phyloP scores from a whole-genome alignment of 2,329 filamentous ascomycete species.

The Nannizzia gypsea region DNA sequence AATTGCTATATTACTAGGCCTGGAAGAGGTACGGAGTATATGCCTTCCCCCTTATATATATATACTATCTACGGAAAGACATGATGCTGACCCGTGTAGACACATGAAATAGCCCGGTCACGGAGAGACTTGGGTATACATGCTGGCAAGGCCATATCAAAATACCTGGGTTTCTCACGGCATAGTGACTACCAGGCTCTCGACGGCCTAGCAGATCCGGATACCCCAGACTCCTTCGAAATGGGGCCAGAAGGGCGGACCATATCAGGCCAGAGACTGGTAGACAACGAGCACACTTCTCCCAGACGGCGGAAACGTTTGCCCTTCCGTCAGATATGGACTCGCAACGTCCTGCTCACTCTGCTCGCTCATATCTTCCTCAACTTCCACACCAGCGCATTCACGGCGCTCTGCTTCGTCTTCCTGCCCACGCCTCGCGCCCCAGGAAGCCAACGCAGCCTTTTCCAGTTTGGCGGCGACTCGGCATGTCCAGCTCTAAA shows the following conservation, averaged over 20 bases:
- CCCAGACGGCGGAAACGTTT: conserved; percentile 31
- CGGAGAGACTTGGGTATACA: conserved; percentile 32
- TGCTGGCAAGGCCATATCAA: conserved; percentile 26
- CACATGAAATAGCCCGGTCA: conserved; percentile 29
- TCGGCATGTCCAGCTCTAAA: conserved; percentile 58
- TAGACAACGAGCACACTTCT: conserved; percentile 6
- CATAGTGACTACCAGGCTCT: conserved; percentile 28
- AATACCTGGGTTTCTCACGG: conserved; percentile 18
- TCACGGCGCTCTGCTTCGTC: conserved; percentile 64
- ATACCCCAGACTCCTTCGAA: conserved; percentile 24
- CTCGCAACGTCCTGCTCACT: conserved; percentile 43
- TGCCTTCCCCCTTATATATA: background rate
- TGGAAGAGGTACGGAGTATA: conserved; percentile 50
- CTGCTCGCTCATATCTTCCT: conserved; percentile 56
- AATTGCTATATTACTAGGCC: conserved; percentile 47
- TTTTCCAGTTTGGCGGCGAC: conserved; percentile 54
- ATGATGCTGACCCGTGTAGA: conserved; percentile 16
- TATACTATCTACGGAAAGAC: background rate
- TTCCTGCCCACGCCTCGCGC: conserved; percentile 63
- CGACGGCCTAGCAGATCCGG: conserved; percentile 15
- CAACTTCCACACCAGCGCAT: conserved; percentile 62
- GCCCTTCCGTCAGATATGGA: conserved; percentile 42
- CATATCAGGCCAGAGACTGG: background rate
- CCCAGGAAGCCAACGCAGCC: conserved; percentile 29
- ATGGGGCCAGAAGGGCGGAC: conserved; percentile 20